phyloP scores from a whole-genome alignment of 1,284 basidiomycete species.

The Ustilago lituana region DNA sequence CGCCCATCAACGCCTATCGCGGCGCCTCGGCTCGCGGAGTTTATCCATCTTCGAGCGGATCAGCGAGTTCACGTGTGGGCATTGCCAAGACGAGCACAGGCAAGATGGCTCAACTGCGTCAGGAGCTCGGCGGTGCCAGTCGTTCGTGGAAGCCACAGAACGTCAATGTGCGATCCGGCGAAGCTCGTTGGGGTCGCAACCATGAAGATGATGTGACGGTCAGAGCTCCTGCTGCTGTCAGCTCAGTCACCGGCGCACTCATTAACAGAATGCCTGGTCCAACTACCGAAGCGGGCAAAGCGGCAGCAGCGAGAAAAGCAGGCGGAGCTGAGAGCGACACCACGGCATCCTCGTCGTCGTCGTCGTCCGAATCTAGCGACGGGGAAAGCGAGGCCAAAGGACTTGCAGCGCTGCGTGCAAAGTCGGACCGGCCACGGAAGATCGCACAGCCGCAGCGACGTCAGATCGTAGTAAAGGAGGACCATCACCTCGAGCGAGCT shows the following conservation, averaged over 20 bases:
- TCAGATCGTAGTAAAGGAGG: constrained; percentile 77
- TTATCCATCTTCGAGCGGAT: constrained; percentile 12
- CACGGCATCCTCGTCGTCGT: constrained; percentile 61
- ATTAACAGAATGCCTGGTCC: constrained; percentile 37
- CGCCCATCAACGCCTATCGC: constrained; percentile 51
- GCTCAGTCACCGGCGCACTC: constrained; percentile 54
- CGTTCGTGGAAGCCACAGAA: constrained; percentile 42
- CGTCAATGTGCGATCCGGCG: constrained; percentile 34
- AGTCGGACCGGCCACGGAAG: constrained; percentile 43
- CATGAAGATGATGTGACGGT: constrained; percentile 51
- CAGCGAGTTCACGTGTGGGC: constrained; percentile 15
- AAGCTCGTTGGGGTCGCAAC: constrained; percentile 41
- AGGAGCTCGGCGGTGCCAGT: constrained; percentile 48
- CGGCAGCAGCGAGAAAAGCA: constrained; percentile 26
- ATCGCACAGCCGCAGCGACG: constrained; percentile 72
- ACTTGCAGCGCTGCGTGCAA: constrained; percentile 72
- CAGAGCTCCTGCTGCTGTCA: constrained; percentile 54
- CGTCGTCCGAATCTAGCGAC: constrained; percentile 68
- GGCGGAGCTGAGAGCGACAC: constrained; percentile 26
- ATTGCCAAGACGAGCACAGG: constrained; percentile 33
- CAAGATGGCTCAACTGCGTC: constrained; percentile 51
- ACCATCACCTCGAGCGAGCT: constrained; percentile 59
- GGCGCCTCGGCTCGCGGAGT: constrained; percentile 29
- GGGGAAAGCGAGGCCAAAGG: constrained; percentile 70
- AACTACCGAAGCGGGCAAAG: constrained; percentile 25